Conservation (phyloP, 768 basidiomycete species). For the Psilocybe cyanescens region DNA sequence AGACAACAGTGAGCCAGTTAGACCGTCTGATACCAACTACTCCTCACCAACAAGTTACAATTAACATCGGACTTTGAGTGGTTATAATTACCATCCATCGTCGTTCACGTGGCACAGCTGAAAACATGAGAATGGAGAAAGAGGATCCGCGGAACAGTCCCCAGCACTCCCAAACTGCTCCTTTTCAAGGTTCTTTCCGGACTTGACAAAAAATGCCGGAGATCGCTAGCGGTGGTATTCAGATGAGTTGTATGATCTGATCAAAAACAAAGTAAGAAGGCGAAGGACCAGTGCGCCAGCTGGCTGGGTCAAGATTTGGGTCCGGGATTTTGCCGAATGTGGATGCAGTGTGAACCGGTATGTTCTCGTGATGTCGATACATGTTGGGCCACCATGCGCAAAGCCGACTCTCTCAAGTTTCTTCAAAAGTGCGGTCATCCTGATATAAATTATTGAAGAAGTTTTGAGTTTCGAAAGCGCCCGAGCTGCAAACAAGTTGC, state of each 20-base stretch:
- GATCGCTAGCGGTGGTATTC: conserved; percentile 27
- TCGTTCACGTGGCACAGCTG: conserved; percentile 28
- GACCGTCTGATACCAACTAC: conserved; percentile 11
- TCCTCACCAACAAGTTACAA: conserved; percentile 15
- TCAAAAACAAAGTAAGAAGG: conserved; percentile 33
- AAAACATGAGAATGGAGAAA: conserved; percentile 25
- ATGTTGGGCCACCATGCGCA: conserved; percentile 26
- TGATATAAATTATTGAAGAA: conserved; percentile 45
- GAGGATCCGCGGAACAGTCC: conserved; percentile 31
- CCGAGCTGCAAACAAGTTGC: conserved; percentile 42
- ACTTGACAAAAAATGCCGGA: conserved; percentile 37
- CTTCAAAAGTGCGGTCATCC: conserved; percentile 28
- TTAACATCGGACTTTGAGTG: conserved; percentile 14
- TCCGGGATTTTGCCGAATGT: conserved; percentile 48
- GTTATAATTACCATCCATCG: conserved; percentile 22
- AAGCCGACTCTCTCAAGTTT: conserved; percentile 24
- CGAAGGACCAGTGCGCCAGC: conserved; percentile 32
- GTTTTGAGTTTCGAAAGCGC: conserved; percentile 38
- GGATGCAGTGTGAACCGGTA: conserved; percentile 32
- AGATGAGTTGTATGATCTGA: conserved; percentile 35
- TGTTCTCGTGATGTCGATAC: conserved; percentile 44
- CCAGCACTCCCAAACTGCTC: not conserved
- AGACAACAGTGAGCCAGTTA: too few species aligned
- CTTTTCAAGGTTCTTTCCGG: conserved; percentile 27
- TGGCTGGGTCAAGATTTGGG: conserved; percentile 26